Conservation (phyloP, 2,329 filamentous ascomycete species). For the Pseudocercospora pini-densiflorae region DNA sequence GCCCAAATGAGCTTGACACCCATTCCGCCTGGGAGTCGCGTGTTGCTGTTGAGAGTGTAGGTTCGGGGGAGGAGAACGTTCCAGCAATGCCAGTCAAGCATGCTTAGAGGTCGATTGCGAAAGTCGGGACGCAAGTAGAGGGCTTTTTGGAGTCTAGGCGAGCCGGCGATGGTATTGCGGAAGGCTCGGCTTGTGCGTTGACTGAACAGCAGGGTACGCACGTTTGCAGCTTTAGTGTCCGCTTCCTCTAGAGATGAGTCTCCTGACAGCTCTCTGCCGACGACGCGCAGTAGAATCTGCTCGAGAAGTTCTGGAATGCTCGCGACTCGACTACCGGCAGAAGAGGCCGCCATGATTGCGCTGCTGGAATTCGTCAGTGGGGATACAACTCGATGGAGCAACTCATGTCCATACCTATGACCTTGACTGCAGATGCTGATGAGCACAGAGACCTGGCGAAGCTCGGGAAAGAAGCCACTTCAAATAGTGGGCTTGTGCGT, state of each 20-base stretch:
- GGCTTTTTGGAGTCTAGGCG: neutral
- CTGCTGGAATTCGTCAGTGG: too few species aligned
- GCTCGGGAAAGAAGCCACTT: too few species aligned
- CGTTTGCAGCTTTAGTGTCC: neutral
- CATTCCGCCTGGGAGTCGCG: too few species aligned
- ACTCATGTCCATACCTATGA: too few species aligned
- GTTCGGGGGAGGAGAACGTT: neutral
- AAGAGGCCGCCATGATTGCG: neutral
- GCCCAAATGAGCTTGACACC: too few species aligned
- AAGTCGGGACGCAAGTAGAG: neutral
- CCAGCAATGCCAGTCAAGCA: neutral
- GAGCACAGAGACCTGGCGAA: too few species aligned
- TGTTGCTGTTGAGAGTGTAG: too few species aligned
- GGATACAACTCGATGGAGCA: too few species aligned
- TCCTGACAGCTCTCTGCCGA: neutral
- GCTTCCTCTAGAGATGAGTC: neutral
- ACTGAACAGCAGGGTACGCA: neutral
- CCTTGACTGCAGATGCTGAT: too few species aligned
- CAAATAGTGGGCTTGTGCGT: too few species aligned
- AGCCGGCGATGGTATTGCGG: neutral
- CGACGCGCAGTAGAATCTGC: neutral
- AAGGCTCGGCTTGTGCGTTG: neutral
- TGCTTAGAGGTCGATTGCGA: too few species aligned
- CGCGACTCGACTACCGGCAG: neutral
- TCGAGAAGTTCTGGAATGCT: neutral